Evolutionary conservation across 352 stramenopile genomes (phyloP), one percentile per base, ranked within the genome.

Genomic region (Globisporangium megalacanthum): DNA sequence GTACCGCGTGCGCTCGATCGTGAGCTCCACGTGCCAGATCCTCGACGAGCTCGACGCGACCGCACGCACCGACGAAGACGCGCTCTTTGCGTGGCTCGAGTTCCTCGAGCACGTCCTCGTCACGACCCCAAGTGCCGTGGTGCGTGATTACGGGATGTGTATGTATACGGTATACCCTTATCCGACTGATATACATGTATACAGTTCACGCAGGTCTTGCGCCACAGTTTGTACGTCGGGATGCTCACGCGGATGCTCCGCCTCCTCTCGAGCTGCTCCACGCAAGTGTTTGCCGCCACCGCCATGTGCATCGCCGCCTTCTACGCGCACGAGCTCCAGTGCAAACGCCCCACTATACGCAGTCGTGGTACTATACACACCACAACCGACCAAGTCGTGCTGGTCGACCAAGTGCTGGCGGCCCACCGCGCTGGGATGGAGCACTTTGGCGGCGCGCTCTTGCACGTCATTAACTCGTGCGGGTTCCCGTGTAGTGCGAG

Each of bases 391-490:
- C 36, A 42, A 19, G 20, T 49, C 3, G 65, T 88, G 56, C 66
- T 90, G 33, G 62, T 90, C 10, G 64, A 65, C n/a, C 58, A 80
- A 4, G 78, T 88, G 31, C 58, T 88, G 19, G 60, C 56, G 13
- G 70, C 77, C 45, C 33, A 63, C 49, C 72, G 80, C 33, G 76
- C 86, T 25, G 81, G 81, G 11, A 70, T 69, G 20, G 64, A 91
- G 47, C 75, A 89, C 60, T 49, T 91, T 22, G 75, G 81, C 36
- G 77, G 75, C 17, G 81, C 81, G 49, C 48, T 91, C 44, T 65
- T 91, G 61, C 78, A 91, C 63, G 81, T 89, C 57, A 88, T 91
- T 60, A 91, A 91, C 55, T 87, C 79, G 60, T 89, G 81, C 35
- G 81, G 81, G n/a, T 89, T 72, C 64, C 81, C 81, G 42, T 88